Base-by-base conservation (phyloP, 306 rosid species). In the Rosa lucieae region DNA sequence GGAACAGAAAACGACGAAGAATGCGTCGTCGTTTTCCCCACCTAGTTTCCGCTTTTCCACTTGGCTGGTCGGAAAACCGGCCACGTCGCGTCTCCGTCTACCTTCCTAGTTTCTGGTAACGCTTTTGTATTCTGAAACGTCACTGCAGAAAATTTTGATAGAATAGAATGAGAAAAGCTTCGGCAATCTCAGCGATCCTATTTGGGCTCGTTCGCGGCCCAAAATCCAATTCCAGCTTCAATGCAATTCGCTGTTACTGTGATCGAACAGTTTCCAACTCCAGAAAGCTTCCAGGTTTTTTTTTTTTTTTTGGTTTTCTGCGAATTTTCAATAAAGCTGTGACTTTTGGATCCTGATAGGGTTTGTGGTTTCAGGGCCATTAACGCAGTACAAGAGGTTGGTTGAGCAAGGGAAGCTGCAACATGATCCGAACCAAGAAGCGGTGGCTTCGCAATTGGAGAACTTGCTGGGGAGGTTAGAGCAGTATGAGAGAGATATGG, bases 401-500 rank as follows among this genome's bases (percentile, higher is more conserved):
- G 92, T 95, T 74, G 84, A 87, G 75, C 82, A 93, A 80, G 94
- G 97, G 87, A 93, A 90, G 89, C 92, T 95, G 67, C 92, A 76
- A 63, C 86, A 89, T 15, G 99, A 95, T 92, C 88, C 93, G 78
- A 86, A 87, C 80, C 99, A 95, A 79, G 95, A 92, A 78, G 80
- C 67, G 74, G 96, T 95, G 43, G 98, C 99, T 62, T 77, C 74
- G 15, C 90, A 89, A 75, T 87, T 92, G 53, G 94, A 92, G 86
- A 88, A 84, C 26, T 79, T 95, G 86, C 89, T 95, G 59, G 89
- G 90, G 77, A 92, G 97, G 85, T 89, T 92, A 89, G 97, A 89
- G 87, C 86, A 89, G 83, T 91, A 95, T 81, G 99, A 95, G 83
- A 87, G 79, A 79, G 92, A 89, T 63, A 92, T 95, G 99, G 87